A percentile compares a stretch with the other conserved stretches of the same genome.
Conservation (phyloP, 345 rosid species). For the Diplotaxis tenuifolia region DNA sequence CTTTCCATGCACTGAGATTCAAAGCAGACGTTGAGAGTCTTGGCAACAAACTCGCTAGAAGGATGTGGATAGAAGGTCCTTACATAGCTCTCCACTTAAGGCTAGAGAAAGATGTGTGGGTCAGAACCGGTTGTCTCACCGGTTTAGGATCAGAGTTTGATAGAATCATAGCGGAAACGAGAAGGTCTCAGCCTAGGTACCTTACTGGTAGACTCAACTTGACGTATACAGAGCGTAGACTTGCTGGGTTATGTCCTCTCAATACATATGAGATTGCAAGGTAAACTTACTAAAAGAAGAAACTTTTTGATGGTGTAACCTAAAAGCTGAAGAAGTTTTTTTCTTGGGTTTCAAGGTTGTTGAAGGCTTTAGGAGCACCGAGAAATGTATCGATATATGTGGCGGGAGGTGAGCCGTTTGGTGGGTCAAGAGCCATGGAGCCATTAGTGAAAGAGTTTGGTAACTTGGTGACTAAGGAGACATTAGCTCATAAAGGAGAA, state of each 20-base stretch:
- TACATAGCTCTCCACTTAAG: constrained; percentile 68
- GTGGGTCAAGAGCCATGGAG: constrained; percentile 54
- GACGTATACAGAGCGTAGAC: constrained; percentile 49
- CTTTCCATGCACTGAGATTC: constrained; percentile 70
- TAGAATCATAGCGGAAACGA: constrained; percentile 37
- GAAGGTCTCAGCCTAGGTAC: constrained; percentile 46
- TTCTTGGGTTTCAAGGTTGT: constrained; percentile 41
- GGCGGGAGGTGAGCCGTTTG: constrained; percentile 80
- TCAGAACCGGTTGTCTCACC: constrained; percentile 70
- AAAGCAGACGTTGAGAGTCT: constrained; percentile 49
- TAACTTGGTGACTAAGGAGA: constrained; percentile 54
- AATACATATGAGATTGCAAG: constrained; percentile 62
- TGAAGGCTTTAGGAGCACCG: constrained; percentile 72
- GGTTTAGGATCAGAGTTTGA: constrained; percentile 61
- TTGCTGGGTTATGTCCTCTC: constrained; percentile 70
- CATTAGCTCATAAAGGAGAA: constrained; percentile 56
- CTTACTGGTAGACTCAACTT: constrained; percentile 58
- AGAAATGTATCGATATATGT: constrained; percentile 50
- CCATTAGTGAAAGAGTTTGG: constrained; percentile 55
- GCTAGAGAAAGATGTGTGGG: constrained; percentile 79
- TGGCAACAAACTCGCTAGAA: constrained; percentile 60
- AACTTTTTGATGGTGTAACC: neutral
- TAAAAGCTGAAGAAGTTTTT: neutral
- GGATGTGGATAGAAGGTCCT: constrained; percentile 87
- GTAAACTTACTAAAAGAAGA: constrained; percentile 31